Evolutionary conservation across 345 rosid genomes (phyloP).

Genomic region (Lepidium africanum): DNA sequence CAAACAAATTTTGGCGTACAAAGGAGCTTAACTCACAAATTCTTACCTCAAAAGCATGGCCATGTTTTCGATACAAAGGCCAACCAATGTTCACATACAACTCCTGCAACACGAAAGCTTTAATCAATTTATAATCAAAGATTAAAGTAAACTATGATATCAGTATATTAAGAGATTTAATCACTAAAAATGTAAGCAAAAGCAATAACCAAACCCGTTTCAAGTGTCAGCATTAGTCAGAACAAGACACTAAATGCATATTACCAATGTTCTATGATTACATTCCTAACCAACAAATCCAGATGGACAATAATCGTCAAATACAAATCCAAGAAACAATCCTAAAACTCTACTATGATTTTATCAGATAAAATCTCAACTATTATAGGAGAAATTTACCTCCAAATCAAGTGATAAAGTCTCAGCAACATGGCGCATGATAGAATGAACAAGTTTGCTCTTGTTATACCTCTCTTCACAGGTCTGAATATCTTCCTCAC

Average conservation of each 20-base stretch:
- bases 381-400: conserved; percentile 29
- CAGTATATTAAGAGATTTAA: neutral
- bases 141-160: neutral
- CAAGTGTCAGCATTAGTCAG: neutral
- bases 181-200: neutral
- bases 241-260: neutral
- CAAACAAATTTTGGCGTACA: neutral
- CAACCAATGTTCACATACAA: conserved; percentile 76
- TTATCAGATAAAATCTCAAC: neutral
- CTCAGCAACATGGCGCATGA: conserved; percentile 97
- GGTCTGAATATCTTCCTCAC: conserved; percentile 87
- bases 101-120: conserved; percentile 43
- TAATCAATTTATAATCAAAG: neutral
- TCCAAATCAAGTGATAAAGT: conserved; percentile 78
- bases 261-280: neutral
- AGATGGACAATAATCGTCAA: neutral
- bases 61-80: conserved; percentile 91
- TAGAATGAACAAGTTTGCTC: conserved; percentile 98
- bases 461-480: conserved; percentile 97
- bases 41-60: conserved; percentile 96
- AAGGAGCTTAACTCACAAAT: neutral
- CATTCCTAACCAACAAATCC: neutral
- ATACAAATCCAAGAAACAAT: neutral
- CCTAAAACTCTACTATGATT: neutral
- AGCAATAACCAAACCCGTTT: neutral